Conservation (phyloP, 2,329 filamentous ascomycete genomes). For the Balansia obtecta region DNA sequence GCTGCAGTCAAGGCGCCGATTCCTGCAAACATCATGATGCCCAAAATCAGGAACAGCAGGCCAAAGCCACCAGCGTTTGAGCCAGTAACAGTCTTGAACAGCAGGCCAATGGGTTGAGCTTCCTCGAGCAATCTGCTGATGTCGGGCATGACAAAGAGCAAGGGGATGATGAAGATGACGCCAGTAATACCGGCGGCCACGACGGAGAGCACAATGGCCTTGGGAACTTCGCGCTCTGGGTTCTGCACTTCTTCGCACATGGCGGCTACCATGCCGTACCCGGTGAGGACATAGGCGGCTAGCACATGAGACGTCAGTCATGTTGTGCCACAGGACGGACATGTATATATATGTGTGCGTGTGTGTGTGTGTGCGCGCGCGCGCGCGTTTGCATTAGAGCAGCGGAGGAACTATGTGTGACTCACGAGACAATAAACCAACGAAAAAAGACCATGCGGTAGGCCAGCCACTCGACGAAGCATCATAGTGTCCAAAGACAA, state of each 20-base stretch:
- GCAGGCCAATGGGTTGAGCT: conserved; percentile 60
- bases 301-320: no score
- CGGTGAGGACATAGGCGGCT: conserved; percentile 29
- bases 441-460: conserved; percentile 46
- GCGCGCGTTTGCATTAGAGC: no score
- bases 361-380: no score
- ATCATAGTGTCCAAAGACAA: conserved; percentile 57
- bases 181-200: conserved; percentile 53
- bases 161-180: conserved; percentile 52
- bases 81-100: conserved; percentile 67
- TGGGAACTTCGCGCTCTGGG: conserved; percentile 48
- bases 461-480: conserved; percentile 60
- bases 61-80: conserved; percentile 63
- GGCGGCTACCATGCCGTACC: conserved; percentile 40
- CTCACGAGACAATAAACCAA: conserved; percentile 38
- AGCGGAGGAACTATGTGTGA: neutral
- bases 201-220: conserved; percentile 56
- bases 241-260: conserved; percentile 52
- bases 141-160: conserved; percentile 64
- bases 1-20: conserved; percentile 64
- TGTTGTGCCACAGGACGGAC: no score
- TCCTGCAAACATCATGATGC: conserved; percentile 66
- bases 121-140: conserved; percentile 50
- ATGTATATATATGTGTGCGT: no score
- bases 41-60: conserved; percentile 61